phyloP scores from a whole-genome alignment of 257 asterid genomes.

The Salvia splendens region DNA sequence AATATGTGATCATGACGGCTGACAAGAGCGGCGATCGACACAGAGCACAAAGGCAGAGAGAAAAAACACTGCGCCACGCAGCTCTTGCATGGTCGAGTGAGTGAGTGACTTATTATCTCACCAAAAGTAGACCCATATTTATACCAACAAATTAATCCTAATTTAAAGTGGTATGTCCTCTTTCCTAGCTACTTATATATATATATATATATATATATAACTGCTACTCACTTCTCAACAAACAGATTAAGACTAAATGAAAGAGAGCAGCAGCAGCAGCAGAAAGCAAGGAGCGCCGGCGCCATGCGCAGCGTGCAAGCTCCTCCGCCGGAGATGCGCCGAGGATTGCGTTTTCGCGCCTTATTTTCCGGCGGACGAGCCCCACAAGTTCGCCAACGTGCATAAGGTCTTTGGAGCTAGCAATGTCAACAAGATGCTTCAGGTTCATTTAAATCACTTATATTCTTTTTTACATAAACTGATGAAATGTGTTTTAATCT shows the following conservation, averaged over 20 bases:
- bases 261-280: slow-evolving; percentile 58
- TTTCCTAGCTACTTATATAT: not conserved
- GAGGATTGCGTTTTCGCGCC: slow-evolving; percentile 87
- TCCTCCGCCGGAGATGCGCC: slow-evolving; percentile 74
- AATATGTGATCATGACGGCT: too few species aligned
- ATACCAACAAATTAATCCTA: not conserved
- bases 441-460: slow-evolving; percentile 46
- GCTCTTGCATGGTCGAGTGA: slow-evolving; percentile 1
- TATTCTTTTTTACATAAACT: too few species aligned
- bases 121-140: slow-evolving; percentile 32
- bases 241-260: slow-evolving; percentile 25
- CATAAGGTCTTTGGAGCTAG: slow-evolving; percentile 94
- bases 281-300: slow-evolving; percentile 69
- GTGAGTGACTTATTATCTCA: slow-evolving; percentile 10
- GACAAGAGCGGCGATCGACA: not conserved
- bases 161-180: slow-evolving; percentile 7
- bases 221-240: not conserved
- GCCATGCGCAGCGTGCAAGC: slow-evolving; percentile 96
- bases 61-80: not conserved
- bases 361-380: slow-evolving; percentile 94
- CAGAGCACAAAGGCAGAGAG: slow-evolving; percentile 1
- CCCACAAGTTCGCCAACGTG: slow-evolving; percentile 87
- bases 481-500: too few species aligned
- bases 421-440: slow-evolving; percentile 92
- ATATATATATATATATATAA: not conserved